A percentile compares a stretch with the other conserved stretches of the same genome.
Conservation (phyloP, 306 rosid species). For the Lagenaria siceraria region DNA sequence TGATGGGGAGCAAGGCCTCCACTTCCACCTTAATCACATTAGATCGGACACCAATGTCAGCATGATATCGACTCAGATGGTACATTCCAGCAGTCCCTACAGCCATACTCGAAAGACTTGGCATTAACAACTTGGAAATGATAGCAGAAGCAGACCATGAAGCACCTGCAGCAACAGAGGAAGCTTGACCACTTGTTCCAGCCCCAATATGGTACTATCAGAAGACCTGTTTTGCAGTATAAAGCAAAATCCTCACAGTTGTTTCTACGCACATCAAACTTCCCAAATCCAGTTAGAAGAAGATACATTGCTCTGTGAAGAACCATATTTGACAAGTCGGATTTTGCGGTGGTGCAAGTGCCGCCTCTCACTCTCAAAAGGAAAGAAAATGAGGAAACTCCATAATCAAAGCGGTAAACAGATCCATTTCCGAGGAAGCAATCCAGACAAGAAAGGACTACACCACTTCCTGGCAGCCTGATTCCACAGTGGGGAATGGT, state of each 20-base stretch:
- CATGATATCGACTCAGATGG: constrained; percentile 61
- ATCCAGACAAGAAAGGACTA: constrained; percentile 62
- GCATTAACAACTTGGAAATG: constrained; percentile 21
- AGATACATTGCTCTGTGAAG: constrained; percentile 87
- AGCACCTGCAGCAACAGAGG: constrained; percentile 50
- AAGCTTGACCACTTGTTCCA: constrained; percentile 89
- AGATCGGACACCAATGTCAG: constrained; percentile 70
- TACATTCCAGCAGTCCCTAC: constrained; percentile 44
- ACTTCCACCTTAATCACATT: constrained; percentile 69
- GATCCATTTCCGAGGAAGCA: constrained; percentile 84
- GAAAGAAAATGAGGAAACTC: constrained; percentile 68
- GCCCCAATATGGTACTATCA: constrained; percentile 54
- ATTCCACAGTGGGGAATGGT: no score
- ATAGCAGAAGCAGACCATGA: constrained; percentile 68
- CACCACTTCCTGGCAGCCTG: no score
- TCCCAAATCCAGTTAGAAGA: constrained; percentile 91
- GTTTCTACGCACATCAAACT: constrained; percentile 57
- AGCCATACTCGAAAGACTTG: constrained; percentile 26
- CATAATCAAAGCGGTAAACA: constrained; percentile 60
- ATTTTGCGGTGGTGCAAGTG: constrained; percentile 77
- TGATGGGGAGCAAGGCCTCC: constrained; percentile 48
- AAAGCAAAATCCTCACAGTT: constrained; percentile 94
- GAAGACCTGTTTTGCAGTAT: constrained; percentile 90
- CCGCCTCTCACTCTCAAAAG: constrained; percentile 68
- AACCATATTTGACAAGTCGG: constrained; percentile 47